Conservation (phyloP, 352 stramenopile genomes). For the Thraustochytrium striatum region DNA sequence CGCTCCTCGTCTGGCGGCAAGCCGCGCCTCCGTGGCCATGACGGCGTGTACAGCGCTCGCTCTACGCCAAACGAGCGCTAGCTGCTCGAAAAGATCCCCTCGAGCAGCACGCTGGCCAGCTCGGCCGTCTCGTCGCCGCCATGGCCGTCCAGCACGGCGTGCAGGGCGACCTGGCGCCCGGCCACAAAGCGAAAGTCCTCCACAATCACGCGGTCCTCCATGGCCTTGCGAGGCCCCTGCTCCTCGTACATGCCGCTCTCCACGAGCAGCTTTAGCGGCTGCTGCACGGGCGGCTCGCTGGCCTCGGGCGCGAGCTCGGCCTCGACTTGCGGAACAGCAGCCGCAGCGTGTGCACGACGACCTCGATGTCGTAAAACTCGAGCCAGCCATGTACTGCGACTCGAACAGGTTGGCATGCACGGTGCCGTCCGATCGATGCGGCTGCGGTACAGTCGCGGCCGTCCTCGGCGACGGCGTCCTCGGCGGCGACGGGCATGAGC, state of each 20-base stretch:
- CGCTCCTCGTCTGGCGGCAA: conserved; percentile 7
- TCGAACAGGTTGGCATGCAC: too few relatives aligned
- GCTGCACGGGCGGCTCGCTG: not conserved
- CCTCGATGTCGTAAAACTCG: conserved; percentile 30
- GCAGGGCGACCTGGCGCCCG: conserved; percentile 18
- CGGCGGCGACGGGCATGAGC: not conserved
- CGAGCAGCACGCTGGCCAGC: conserved; percentile 46
- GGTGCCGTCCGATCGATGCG: too few relatives aligned
- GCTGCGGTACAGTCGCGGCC: too few relatives aligned
- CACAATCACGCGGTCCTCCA: conserved; percentile 29
- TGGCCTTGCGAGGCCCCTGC: conserved; percentile 16
- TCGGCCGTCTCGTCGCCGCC: conserved; percentile 71
- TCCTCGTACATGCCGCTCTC: conserved; percentile 2
- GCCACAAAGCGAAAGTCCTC: conserved; percentile 8
- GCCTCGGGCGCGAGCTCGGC: conserved; percentile 6
- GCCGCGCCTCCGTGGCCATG: not conserved
- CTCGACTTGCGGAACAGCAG: not conserved
- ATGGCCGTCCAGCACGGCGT: conserved; percentile 75
- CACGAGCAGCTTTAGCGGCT: not conserved
- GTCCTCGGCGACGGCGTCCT: not conserved
- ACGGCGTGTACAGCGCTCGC: conserved; percentile 13
- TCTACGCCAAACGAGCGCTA: not conserved
- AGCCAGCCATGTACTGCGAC: conserved; percentile 42
- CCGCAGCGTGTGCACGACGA: conserved; percentile 23
- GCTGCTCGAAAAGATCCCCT: not conserved